Evolutionary conservation across 805 yeast genomes (phyloP).

Genomic region (Ogataea chonburiensis): DNA sequence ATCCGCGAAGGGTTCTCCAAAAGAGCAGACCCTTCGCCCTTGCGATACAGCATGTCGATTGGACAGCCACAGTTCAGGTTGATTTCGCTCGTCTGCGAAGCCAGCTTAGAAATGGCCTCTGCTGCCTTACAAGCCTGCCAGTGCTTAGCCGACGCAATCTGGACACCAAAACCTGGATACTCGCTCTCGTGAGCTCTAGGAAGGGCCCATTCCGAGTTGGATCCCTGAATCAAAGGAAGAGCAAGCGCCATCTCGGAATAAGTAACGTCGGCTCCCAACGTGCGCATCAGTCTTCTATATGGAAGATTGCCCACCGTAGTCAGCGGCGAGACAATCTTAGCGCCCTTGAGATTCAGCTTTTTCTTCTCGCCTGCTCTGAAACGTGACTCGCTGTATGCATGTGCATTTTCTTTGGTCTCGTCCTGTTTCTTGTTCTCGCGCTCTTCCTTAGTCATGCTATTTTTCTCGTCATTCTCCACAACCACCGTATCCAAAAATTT

Average conservation of each 20-base stretch:
- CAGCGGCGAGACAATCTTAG: conserved; percentile 89
- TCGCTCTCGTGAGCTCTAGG: conserved; percentile 85
- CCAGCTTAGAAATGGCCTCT: conserved; percentile 64
- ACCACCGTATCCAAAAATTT: conserved; percentile 64
- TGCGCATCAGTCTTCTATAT: conserved; percentile 86
- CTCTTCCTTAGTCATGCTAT: conserved; percentile 35
- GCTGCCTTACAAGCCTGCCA: conserved; percentile 94
- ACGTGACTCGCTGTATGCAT: conserved; percentile 72
- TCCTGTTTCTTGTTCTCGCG: conserved; percentile 27
- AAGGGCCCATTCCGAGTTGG: conserved; percentile 95
- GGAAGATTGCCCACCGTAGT: conserved; percentile 98
- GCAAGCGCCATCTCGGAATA: conserved; percentile 94
- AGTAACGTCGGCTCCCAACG: conserved; percentile 88
- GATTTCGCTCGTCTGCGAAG: conserved; percentile 69
- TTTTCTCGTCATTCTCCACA: conserved; percentile 39
- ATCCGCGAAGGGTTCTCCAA: conserved; percentile 85
- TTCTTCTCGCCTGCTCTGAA: conserved; percentile 82
- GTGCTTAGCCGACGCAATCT: conserved; percentile 85
- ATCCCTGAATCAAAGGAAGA: conserved; percentile 83
- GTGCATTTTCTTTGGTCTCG: conserved; percentile 36
- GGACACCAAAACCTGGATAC: conserved; percentile 88
- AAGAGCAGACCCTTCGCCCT: conserved; percentile 94
- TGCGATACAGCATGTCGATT: conserved; percentile 86
- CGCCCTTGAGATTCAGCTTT: conserved; percentile 59
- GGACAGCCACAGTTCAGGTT: conserved; percentile 98